Percentiles rank a stretch among this genome's conserved stretches.
phyloP scores from a whole-genome alignment of 768 basidiomycete species.

The Phanerochaete carnosa region DNA sequence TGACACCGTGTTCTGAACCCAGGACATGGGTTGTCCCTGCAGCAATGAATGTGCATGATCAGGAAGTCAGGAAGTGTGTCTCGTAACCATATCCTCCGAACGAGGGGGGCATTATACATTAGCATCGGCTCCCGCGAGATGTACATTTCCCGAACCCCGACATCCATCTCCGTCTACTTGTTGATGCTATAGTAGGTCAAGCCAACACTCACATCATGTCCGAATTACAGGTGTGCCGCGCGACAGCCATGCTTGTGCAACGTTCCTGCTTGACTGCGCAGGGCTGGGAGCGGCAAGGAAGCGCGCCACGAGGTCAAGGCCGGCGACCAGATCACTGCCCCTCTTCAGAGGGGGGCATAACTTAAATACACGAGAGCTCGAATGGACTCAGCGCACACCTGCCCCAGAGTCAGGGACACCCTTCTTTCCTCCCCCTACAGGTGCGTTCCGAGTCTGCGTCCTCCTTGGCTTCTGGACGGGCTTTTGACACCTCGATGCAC shows the following conservation, averaged over 20 bases:
- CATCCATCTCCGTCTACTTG: too few species aligned
- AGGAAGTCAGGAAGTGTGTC: too few species aligned
- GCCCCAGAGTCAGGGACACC: background rate
- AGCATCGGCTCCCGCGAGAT: too few species aligned
- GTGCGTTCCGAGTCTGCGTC: slow-evolving; percentile 40
- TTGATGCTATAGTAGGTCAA: too few species aligned
- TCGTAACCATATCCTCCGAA: too few species aligned
- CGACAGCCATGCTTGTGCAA: slow-evolving; percentile 5
- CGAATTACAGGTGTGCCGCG: background rate
- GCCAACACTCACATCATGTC: slow-evolving; percentile 2
- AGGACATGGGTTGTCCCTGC: too few species aligned
- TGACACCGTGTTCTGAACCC: too few species aligned
- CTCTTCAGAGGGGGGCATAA: slow-evolving; percentile 60
- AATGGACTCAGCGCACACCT: background rate
- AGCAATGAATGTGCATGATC: too few species aligned
- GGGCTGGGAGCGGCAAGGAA: slow-evolving; percentile 19
- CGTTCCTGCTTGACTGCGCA: slow-evolving; percentile 3
- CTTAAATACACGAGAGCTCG: slow-evolving; percentile 19
- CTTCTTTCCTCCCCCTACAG: slow-evolving; percentile 71
- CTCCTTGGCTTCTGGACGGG: slow-evolving; percentile 18
- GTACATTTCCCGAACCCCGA: too few species aligned
- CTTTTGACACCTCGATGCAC: slow-evolving; percentile 10
- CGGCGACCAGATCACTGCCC: slow-evolving; percentile 80
- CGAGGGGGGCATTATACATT: too few species aligned
- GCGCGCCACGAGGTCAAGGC: slow-evolving; percentile 80